Percentiles rank a stretch among this genome's conserved stretches.
Evolutionary conservation across 768 basidiomycete genomes (phyloP).

Genomic region (Tricholoma saponaceum): DNA sequence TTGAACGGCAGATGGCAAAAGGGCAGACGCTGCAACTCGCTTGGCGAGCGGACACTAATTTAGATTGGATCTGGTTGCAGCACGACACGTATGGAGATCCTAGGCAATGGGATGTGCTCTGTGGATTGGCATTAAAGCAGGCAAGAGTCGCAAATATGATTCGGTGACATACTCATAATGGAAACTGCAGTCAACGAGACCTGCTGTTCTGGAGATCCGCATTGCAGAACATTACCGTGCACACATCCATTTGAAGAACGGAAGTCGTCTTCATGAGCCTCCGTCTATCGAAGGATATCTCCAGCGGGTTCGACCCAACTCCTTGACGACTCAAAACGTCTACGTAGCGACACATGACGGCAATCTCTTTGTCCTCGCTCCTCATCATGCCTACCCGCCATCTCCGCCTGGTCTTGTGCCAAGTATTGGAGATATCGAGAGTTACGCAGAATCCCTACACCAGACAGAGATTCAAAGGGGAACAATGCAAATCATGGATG

Average conservation of each 20-base stretch:
- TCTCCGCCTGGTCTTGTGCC: conserved; percentile 54
- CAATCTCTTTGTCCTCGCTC: conserved; percentile 57
- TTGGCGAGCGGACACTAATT: conserved; percentile 67
- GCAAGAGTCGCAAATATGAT: conserved; percentile 32
- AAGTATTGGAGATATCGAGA: conserved; percentile 19
- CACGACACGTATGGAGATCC: conserved; percentile 56
- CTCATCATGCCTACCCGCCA: conserved; percentile 60
- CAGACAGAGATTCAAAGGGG: conserved; percentile 60
- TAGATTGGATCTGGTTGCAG: conserved; percentile 89
- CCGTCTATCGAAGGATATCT: conserved; percentile 85
- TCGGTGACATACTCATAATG: background rate
- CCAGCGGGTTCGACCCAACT: conserved; percentile 60
- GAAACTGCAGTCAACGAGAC: conserved; percentile 24
- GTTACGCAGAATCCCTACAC: conserved; percentile 35
- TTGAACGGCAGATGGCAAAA: conserved; percentile 46
- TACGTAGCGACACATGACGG: conserved; percentile 76
- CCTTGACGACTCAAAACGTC: conserved; percentile 50
- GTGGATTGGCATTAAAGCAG: conserved; percentile 69
- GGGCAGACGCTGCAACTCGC: conserved; percentile 68
- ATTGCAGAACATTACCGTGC: conserved; percentile 65
- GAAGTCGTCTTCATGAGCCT: conserved; percentile 62
- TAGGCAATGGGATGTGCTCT: conserved; percentile 71
- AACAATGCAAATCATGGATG: conserved; percentile 54
- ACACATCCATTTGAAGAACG: conserved; percentile 39
- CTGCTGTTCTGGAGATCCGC: conserved; percentile 69